Conservation (phyloP, 1,139 yeast species). For the Groenewaldozyma auringiensis region DNA sequence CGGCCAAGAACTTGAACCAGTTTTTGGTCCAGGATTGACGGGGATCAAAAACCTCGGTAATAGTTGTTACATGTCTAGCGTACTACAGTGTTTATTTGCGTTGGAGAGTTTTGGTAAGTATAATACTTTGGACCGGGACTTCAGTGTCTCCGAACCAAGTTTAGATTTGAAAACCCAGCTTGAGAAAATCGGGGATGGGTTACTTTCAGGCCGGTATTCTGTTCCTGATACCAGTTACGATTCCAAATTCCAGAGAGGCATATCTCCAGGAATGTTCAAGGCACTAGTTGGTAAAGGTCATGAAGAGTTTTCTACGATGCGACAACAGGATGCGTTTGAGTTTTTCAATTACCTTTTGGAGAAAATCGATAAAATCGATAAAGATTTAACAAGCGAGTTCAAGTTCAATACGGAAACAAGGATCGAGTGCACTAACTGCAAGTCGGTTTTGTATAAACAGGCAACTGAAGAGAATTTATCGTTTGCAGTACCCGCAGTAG, state of each 20-base stretch:
- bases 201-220: conserved; percentile 67
- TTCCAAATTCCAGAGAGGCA: conserved; percentile 58
- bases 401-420: conserved; percentile 61
- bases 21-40: conserved; percentile 62
- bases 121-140: conserved; percentile 17
- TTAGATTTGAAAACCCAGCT: conserved; percentile 63
- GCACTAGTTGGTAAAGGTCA: conserved; percentile 68
- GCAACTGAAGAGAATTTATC: conserved; percentile 65
- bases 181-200: conserved; percentile 71
- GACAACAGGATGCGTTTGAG: conserved; percentile 94
- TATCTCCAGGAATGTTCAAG: conserved; percentile 71
- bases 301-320: conserved; percentile 73
- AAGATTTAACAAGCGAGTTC: conserved; percentile 48
- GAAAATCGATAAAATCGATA: conserved; percentile 32
- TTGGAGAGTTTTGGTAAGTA: conserved; percentile 31
- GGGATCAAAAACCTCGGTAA: conserved; percentile 89
- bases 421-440: conserved; percentile 55
- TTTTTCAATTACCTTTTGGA: conserved; percentile 65
- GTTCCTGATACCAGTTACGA: conserved; percentile 38
- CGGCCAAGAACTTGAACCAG: conserved; percentile 58
- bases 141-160: conserved; percentile 44
- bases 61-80: conserved; percentile 84
- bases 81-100: conserved; percentile 61
- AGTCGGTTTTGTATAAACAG: conserved; percentile 48
- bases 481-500: conserved; percentile 48